Evolutionary conservation across 305 asterid genomes (phyloP).

Genomic region (Fraxinus velutina): DNA sequence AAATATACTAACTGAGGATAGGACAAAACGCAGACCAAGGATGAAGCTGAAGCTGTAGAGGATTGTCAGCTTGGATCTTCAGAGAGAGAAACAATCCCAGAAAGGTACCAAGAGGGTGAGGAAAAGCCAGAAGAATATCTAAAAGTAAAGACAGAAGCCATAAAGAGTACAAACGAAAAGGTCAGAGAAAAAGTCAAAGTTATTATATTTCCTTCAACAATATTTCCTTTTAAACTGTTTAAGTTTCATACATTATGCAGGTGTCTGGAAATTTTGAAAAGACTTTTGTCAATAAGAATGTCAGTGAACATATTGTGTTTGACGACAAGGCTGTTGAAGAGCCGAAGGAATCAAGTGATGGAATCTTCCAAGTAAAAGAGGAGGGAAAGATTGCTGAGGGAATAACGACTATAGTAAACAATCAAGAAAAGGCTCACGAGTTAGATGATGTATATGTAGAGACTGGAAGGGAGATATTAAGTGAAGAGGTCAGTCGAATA

Average conservation of each 20-base stretch:
- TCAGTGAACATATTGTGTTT: conserved; percentile 9
- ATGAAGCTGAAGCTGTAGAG: conserved; percentile 27
- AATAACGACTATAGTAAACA: conserved; percentile 18
- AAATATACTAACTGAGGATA: conserved; percentile 18
- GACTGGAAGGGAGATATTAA: no score
- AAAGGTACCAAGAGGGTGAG: conserved; percentile 30
- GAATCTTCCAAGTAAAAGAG: conserved; percentile 28
- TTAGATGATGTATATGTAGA: neutral
- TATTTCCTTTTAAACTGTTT: conserved; percentile 17
- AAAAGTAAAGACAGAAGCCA: conserved; percentile 18
- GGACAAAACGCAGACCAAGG: conserved; percentile 32
- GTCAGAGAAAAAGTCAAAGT: conserved; percentile 17
- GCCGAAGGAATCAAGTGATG: conserved; percentile 20
- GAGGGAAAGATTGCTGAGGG: conserved; percentile 28
- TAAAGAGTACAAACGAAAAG: conserved; percentile 26
- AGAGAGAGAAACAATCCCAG: conserved; percentile 32
- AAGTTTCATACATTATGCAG: conserved; percentile 25
- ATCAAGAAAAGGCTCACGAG: conserved; percentile 24
- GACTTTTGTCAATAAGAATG: conserved; percentile 13
- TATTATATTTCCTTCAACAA: conserved; percentile 15
- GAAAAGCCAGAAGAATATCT: conserved; percentile 25
- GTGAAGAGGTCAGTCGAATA: conserved; percentile 32
- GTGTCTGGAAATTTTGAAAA: conserved; percentile 21
- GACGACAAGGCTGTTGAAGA: conserved; percentile 11
- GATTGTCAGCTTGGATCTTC: conserved; percentile 25